Percentiles rank a stretch among this genome's conserved stretches.
These are phyloP conservation scores for Tulasnella sp. DNA, from an alignment of 768 basidiomycete genomes.

Conservation along the genomic window DNA sequence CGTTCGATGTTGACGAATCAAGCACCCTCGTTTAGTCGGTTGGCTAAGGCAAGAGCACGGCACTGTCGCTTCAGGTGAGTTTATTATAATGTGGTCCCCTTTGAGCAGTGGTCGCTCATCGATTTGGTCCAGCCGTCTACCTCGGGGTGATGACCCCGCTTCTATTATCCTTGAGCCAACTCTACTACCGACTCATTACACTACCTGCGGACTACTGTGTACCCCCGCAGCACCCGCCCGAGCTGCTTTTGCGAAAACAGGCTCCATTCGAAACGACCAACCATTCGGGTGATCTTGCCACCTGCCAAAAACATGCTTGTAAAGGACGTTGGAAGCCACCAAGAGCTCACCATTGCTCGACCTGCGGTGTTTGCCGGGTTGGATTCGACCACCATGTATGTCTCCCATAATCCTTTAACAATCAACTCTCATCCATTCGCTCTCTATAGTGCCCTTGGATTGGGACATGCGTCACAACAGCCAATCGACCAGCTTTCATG, in stretches of 20 bases:
- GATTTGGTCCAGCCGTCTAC: not conserved
- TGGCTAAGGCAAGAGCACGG: not conserved
- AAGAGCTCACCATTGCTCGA: slow-evolving; percentile 30
- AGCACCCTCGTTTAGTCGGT: not conserved
- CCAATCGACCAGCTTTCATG: slow-evolving; percentile 15
- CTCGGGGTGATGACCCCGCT: not conserved
- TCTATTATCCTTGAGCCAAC: not conserved
- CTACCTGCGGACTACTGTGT: not conserved
- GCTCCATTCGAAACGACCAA: not conserved
- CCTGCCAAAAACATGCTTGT: slow-evolving; percentile 15
- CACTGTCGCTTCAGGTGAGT: not conserved
- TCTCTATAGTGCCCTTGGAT: slow-evolving; percentile 10
- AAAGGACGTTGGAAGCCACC: slow-evolving; percentile 34
- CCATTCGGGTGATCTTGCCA: slow-evolving; percentile 9
- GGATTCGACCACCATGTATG: slow-evolving; percentile 32
- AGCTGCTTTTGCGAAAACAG: not conserved
- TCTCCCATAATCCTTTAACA: not conserved
- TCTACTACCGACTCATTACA: not conserved
- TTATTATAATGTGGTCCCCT: not conserved
- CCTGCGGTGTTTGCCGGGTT: slow-evolving; percentile 13
- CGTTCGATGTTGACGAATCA: not conserved
- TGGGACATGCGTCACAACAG: slow-evolving; percentile 33
- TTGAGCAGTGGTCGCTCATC: not conserved
- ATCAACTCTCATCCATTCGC: not conserved
- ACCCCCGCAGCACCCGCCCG: not conserved